These are phyloP conservation scores for Styphnolobium japonicum DNA, from an alignment of 306 rosid species.

Conservation along the genomic window DNA sequence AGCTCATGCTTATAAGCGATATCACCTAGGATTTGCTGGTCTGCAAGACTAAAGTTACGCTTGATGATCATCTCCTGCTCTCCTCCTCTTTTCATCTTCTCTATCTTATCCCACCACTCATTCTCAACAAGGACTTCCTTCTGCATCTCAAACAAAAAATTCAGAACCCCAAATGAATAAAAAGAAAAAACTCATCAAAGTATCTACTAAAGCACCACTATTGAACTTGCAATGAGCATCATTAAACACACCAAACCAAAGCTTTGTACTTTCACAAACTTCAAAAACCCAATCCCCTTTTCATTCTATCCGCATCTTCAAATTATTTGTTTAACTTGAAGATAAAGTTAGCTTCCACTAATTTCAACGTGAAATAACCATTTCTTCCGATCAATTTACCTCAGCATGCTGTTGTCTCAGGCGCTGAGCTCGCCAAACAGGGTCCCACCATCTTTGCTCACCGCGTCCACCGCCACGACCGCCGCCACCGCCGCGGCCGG, in stretches of 20 bases:
- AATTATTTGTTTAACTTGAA: neutral
- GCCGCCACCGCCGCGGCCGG: conserved; percentile 38
- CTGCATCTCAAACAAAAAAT: conserved; percentile 34
- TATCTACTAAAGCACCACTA: neutral
- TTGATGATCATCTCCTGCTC: conserved; percentile 77
- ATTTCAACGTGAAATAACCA: neutral
- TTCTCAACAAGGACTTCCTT: conserved; percentile 74
- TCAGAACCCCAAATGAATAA: neutral
- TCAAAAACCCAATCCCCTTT: neutral
- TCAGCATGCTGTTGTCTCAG: conserved; percentile 64
- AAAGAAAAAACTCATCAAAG: neutral
- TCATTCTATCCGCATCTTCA: neutral
- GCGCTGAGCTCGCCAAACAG: conserved; percentile 94
- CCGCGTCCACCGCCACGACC: conserved; percentile 70
- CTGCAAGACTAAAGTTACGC: conserved; percentile 58
- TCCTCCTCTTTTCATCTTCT: conserved; percentile 67
- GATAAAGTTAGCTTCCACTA: neutral
- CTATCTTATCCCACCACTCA: conserved; percentile 85
- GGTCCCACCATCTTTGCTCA: conserved; percentile 98
- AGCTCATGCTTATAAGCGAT: conserved; percentile 74
- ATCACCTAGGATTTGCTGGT: conserved; percentile 77
- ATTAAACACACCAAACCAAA: neutral
- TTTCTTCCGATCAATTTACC: conserved; percentile 34
- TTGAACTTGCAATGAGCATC: neutral
- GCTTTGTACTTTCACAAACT: neutral